phyloP scores from a whole-genome alignment of 805 yeast genomes.

The Saccharomyces kudriavzevii region DNA sequence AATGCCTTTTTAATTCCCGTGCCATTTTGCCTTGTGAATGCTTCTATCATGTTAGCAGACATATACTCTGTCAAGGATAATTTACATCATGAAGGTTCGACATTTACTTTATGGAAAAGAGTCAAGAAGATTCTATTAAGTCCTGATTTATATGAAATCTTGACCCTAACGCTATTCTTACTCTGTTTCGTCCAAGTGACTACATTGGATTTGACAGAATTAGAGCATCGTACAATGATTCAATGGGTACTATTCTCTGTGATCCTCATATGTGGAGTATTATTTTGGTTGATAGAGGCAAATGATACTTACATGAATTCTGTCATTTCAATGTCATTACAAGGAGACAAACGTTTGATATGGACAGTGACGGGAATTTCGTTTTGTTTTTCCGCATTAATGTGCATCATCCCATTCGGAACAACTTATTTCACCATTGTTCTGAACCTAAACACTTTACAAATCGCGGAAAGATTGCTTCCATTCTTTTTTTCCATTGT shows the following conservation, averaged over 20 bases:
- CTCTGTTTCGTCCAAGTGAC: background rate
- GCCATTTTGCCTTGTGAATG: constrained; percentile 48
- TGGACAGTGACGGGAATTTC: constrained; percentile 31
- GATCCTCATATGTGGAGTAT: background rate
- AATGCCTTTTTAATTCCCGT: constrained; percentile 47
- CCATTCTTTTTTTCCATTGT: constrained; percentile 57
- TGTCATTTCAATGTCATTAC: constrained; percentile 49
- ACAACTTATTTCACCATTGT: constrained; percentile 58
- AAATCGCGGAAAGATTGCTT: constrained; percentile 50
- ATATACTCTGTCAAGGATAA: background rate
- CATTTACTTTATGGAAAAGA: background rate
- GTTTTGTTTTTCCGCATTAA: constrained; percentile 36
- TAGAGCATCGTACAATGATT: background rate
- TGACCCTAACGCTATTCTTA: background rate
- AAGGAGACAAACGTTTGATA: constrained; percentile 50
- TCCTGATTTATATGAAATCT: background rate
- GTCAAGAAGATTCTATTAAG: background rate
- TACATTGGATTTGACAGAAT: background rate
- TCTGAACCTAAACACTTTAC: constrained; percentile 42
- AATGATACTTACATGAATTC: constrained; percentile 33
- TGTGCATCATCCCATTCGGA: constrained; percentile 43
- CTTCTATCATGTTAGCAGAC: constrained; percentile 31
- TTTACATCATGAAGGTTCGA: background rate
- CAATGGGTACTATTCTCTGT: background rate
- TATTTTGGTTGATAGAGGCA: background rate